These are phyloP conservation scores for Panellus pusillus DNA, from an alignment of 768 basidiomycete species.

Conservation along the genomic window DNA sequence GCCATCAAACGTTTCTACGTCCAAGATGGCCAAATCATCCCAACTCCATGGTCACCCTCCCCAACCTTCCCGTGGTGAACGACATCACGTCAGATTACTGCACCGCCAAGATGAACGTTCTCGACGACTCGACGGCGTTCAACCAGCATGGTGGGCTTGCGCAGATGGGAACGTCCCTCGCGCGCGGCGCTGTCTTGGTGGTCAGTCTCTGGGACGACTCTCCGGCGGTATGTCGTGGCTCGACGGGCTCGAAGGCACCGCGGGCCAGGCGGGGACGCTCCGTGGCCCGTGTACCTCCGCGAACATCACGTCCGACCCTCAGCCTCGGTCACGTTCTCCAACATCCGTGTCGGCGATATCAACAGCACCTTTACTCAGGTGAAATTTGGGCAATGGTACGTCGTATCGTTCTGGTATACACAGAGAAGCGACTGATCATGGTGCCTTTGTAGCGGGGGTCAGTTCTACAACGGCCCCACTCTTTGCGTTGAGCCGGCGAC, in stretches of 20 bases:
- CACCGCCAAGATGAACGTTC: constrained; percentile 32
- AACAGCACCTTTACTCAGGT: constrained; percentile 32
- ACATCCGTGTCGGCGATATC: constrained; percentile 40
- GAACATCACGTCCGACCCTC: constrained; percentile 28
- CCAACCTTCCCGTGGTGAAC: constrained; percentile 32
- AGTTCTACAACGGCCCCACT: constrained; percentile 6
- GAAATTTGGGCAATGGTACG: constrained; percentile 13
- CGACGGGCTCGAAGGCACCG: constrained; percentile 26
- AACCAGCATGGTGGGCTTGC: constrained; percentile 31
- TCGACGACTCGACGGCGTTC: constrained; percentile 37
- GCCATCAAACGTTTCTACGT: constrained; percentile 41
- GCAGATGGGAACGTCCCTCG: constrained; percentile 26
- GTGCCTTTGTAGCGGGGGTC: constrained; percentile 6
- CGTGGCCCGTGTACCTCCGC: constrained; percentile 38
- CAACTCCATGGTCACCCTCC: constrained; percentile 34
- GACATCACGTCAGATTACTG: constrained; percentile 37
- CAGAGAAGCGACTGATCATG: not conserved
- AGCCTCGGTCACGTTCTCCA: constrained; percentile 36
- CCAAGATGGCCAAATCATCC: constrained; percentile 37
- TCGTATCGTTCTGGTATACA: not conserved
- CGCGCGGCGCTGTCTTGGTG: constrained; percentile 36
- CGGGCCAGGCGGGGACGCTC: constrained; percentile 28
- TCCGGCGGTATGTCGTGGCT: constrained; percentile 39
- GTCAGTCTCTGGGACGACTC: constrained; percentile 40
- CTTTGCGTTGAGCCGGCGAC: constrained; percentile 4